Conservation (phyloP, 208 protist species). For the Naegleria lovaniensis region DNA sequence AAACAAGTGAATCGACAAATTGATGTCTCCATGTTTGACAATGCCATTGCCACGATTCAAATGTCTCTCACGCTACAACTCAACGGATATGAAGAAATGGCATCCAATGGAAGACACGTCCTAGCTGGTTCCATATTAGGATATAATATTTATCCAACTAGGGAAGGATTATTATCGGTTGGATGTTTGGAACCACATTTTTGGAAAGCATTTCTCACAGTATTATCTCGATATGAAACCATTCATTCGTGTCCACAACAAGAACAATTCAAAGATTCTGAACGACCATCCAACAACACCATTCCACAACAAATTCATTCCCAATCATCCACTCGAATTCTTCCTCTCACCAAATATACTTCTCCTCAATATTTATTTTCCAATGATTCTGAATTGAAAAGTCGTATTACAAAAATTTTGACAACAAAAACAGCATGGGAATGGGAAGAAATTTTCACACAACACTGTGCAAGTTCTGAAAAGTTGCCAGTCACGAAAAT, state of each 20-base stretch:
- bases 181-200: constrained; percentile 25
- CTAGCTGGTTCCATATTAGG: not conserved
- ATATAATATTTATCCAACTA: constrained; percentile 20
- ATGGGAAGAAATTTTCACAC: not conserved
- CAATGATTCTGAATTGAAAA: not conserved
- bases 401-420: not conserved
- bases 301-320: no score
- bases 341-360: not conserved
- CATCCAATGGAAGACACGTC: no score
- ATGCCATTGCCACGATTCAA: not conserved
- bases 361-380: not conserved
- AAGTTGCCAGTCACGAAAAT: not conserved
- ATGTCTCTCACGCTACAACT: not conserved
- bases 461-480: not conserved
- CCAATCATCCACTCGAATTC: no score
- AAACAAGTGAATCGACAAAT: not conserved
- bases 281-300: not conserved
- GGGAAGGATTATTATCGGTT: not conserved
- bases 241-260: not conserved
- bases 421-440: not conserved
- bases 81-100: not conserved
- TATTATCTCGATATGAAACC: not conserved
- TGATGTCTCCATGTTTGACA: constrained; percentile 20
- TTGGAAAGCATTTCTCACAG: not conserved
- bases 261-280: not conserved